Evolutionary conservation across 768 basidiomycete species (phyloP), one percentile per base, ranked within the genome.

Genomic region (Agaricus subrufescens): DNA sequence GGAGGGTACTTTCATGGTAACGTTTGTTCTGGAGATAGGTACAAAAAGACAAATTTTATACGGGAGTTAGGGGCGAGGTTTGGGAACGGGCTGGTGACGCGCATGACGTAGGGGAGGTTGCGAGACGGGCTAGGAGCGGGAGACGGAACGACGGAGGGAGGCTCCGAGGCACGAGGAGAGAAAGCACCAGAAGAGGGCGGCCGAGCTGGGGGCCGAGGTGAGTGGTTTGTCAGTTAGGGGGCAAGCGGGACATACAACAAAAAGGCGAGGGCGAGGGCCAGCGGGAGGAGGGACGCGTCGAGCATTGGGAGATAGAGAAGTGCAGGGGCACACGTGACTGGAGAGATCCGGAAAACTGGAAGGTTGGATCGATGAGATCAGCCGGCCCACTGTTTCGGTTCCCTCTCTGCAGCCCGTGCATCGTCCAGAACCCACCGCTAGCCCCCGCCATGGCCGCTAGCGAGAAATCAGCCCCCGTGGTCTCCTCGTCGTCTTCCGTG

Each of bases 161-260:
- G 71, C 70, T 29, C 86, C 86, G 56, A 87, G 66, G 70, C 86
- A 86, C 6, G 85, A 87, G 34, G 85, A 85, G 49, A 88, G 67
- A 57, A 86, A 67, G 63, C 86, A 89, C 83, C 86, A 86, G 42
- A 77, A 75, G 6, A 87, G 63, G 29, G 78, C 71, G 14, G 78
- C 74, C 45, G 64, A 54, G 42, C 72, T 71, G 46, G 44, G 38
- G 44, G 37, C 6, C n/a, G 42, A 27, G 34, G 6, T 38, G 45
- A 45, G 23, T 15, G 15, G 26, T 12, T 49, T 30, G 56, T 55
- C 19, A 19, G 19, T 19, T 19, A 30, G 39, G 14, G 44, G 38
- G 15, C 40, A 47, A 55, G 30, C 37, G 27, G 51, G 48, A 42
- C 61, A 70, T 65, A 82, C 84, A 85, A 63, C 52, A 86, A 71